A percentile compares a stretch with the other conserved stretches of the same genome.
Conservation (phyloP, 805 yeast species). For the Kodamaea kaohsiungensis region DNA sequence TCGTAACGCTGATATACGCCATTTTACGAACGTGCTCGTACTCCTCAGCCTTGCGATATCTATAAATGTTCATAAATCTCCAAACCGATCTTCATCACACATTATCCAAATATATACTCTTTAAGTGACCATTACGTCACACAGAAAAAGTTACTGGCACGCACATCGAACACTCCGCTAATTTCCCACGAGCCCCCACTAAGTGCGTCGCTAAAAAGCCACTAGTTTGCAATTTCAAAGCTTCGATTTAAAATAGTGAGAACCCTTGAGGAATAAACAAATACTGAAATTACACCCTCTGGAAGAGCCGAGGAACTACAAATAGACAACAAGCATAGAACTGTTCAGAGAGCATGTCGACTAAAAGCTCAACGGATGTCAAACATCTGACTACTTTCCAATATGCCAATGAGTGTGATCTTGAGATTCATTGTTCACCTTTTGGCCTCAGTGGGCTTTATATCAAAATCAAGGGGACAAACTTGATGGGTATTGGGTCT, state of each 20-base stretch:
- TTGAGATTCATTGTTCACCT: conserved; percentile 58
- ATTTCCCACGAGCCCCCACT: neutral
- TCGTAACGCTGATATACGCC: neutral
- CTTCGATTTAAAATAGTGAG: neutral
- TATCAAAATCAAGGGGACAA: conserved; percentile 48
- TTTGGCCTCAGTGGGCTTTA: conserved; percentile 55
- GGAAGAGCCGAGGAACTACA: neutral
- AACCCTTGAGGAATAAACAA: neutral
- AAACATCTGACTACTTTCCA: conserved; percentile 30
- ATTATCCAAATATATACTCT: neutral
- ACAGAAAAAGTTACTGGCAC: neutral
- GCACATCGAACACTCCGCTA: neutral
- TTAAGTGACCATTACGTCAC: neutral
- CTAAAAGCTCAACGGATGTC: neutral
- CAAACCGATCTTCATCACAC: neutral
- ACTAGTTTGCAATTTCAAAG: neutral
- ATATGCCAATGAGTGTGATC: conserved; percentile 51
- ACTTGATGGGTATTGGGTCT: conserved; percentile 54
- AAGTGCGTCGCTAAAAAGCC: neutral
- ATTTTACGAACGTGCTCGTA: neutral
- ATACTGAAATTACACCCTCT: neutral
- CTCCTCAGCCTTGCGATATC: neutral
- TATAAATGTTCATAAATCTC: neutral
- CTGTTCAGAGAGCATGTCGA: neutral
- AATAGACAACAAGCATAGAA: neutral